phyloP scores from a whole-genome alignment of 306 rosid genomes.

The Trifolium repens region DNA sequence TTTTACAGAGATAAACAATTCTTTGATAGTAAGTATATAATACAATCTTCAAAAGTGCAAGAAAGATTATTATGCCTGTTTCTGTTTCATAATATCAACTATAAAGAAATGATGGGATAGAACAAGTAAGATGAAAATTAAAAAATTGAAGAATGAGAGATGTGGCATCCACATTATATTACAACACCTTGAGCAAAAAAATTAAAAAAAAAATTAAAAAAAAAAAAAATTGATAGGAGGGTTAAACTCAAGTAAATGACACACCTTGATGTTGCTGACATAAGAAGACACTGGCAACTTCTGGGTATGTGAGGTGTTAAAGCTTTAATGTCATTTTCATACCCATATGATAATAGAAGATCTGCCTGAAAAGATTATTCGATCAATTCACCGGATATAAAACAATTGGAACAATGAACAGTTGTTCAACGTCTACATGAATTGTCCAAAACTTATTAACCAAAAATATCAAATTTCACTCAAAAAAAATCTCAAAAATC shows the following conservation, averaged over 20 bases:
- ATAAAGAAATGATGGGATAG: conserved; percentile 24
- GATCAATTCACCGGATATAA: conserved; percentile 20
- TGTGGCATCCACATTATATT: conserved; percentile 27
- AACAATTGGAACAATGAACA: neutral
- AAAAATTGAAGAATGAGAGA: neutral
- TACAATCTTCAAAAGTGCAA: conserved; percentile 7
- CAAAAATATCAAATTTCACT: conserved; percentile 8
- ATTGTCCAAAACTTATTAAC: conserved; percentile 1
- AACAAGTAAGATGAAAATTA: neutral
- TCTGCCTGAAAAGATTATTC: conserved; percentile 78
- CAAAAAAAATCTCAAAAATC: neutral
- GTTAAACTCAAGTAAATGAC: conserved; percentile 38
- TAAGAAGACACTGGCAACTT: conserved; percentile 92
- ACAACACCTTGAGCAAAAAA: conserved; percentile 24
- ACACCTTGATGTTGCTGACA: conserved; percentile 97
- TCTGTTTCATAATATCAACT: conserved; percentile 5
- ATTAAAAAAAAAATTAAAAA: neutral
- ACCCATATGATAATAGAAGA: conserved; percentile 89
- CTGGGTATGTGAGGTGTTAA: conserved; percentile 79
- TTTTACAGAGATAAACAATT: conserved; percentile 16
- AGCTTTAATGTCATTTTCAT: conserved; percentile 86
- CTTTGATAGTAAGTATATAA: neutral
- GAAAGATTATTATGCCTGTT: conserved; percentile 5
- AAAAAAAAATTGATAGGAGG: conserved; percentile 24
- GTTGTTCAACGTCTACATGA: conserved; percentile 17